These are phyloP conservation scores for Clitopilus hobsonii DNA, from an alignment of 768 basidiomycete species.

Conservation along the genomic window DNA sequence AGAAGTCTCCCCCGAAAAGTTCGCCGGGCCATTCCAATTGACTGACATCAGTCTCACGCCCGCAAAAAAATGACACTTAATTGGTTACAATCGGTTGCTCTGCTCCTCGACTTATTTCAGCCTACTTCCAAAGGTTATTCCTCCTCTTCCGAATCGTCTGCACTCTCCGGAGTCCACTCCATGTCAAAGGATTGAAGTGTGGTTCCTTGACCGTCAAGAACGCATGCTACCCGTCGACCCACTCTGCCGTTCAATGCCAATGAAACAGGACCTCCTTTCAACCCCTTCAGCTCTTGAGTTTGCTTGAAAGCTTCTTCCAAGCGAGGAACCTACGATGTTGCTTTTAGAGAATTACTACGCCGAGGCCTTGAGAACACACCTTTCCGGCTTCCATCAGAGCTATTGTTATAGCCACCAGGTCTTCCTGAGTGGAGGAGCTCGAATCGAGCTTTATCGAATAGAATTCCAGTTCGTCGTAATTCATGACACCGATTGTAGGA, in stretches of 20 bases:
- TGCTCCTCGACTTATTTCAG: conserved; percentile 18
- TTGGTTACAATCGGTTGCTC: neutral
- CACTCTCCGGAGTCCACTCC: conserved; percentile 61
- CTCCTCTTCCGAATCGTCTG: conserved; percentile 33
- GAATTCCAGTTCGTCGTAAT: conserved; percentile 60
- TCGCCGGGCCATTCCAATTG: neutral
- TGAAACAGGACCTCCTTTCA: conserved; percentile 46
- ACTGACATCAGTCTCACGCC: neutral
- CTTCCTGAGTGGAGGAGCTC: conserved; percentile 61
- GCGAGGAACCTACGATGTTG: conserved; percentile 43
- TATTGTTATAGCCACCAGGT: conserved; percentile 56
- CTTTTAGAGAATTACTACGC: conserved; percentile 25
- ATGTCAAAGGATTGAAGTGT: conserved; percentile 73
- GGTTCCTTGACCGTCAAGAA: conserved; percentile 60
- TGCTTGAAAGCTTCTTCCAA: conserved; percentile 49
- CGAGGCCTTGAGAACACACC: conserved; percentile 39
- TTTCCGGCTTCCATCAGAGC: conserved; percentile 56
- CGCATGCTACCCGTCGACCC: conserved; percentile 72
- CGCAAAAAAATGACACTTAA: neutral
- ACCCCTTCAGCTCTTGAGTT: conserved; percentile 50
- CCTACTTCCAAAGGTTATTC: conserved; percentile 21
- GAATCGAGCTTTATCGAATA: conserved; percentile 40
- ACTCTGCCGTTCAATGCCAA: conserved; percentile 72
- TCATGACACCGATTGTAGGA: conserved; percentile 56
- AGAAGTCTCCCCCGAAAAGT: neutral